A percentile compares a stretch with the other conserved stretches of the same genome.
Evolutionary conservation across 2,329 filamentous ascomycete genomes (phyloP).

Genomic region (Pseudonectria foliicola): DNA sequence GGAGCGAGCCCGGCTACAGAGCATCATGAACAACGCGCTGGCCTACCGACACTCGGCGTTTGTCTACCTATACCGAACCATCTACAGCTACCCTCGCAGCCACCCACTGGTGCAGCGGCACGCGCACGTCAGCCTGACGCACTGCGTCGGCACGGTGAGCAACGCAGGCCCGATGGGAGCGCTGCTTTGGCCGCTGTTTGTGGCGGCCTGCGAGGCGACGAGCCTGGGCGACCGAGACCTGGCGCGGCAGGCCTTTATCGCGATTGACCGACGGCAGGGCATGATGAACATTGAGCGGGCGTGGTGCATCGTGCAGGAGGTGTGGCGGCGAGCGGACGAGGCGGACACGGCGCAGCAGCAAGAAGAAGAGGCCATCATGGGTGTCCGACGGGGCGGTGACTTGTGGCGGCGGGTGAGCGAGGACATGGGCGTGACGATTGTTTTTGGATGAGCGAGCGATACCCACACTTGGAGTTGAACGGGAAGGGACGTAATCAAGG

Average conservation of each 20-base stretch:
- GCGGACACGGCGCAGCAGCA: slow-evolving; percentile 20
- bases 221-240: slow-evolving; percentile 41
- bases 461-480: no score
- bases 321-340: slow-evolving; percentile 49
- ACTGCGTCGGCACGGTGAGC: slow-evolving; percentile 48
- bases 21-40: slow-evolving; percentile 51
- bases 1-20: slow-evolving; percentile 40
- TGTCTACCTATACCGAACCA: slow-evolving; percentile 50
- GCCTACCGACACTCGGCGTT: slow-evolving; percentile 53
- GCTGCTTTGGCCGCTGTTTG: slow-evolving; percentile 58
- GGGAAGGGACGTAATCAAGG: no score
- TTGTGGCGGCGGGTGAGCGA: slow-evolving; percentile 51
- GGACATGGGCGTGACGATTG: slow-evolving; percentile 52
- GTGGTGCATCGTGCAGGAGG: slow-evolving; percentile 53
- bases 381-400: slow-evolving; percentile 26
- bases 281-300: slow-evolving; percentile 59
- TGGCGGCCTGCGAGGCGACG: slow-evolving; percentile 53
- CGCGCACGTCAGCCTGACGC: slow-evolving; percentile 40
- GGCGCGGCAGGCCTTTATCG: slow-evolving; percentile 44
- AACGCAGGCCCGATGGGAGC: slow-evolving; percentile 56
- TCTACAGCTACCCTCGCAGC: slow-evolving; percentile 39
- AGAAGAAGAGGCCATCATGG: slow-evolving; percentile 12
- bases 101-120: slow-evolving; percentile 48
- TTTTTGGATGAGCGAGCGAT: slow-evolving; percentile 38
- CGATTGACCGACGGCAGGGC: slow-evolving; percentile 50